Base-by-base conservation (phyloP, 768 basidiomycete genomes). In the Amyloporia xantha region DNA sequence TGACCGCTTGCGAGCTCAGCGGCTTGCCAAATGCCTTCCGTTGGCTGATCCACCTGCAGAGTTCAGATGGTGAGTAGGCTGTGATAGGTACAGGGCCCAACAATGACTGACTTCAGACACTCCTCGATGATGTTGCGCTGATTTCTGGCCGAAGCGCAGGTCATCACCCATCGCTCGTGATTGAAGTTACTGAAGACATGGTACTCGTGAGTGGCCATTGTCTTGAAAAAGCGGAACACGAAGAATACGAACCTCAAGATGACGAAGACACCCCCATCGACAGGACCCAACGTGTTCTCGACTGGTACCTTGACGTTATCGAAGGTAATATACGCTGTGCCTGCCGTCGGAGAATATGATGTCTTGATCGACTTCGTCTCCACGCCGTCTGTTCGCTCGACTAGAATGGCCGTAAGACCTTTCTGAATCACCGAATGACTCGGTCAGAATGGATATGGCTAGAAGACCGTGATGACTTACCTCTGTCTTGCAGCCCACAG, bases 151-250 rank as follows among this genome's bases (percentile, higher is more conserved):
- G 78, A 81, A 26, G 77, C 71, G 57, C 87, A 88, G 62, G 78
- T 80, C 86, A 93, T 93, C 23, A 89, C 87, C 91, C 89, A 94
- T 55, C 87, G 84, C 62, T 93, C 92, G 65, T 94, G 91, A 63
- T 95, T 95, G 71, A 95, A 96, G 69, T 95, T 97, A 54, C 86
- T 66, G 71, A 23, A 70, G 64, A 64, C 11, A 26, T 42, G 41
- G 17, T 25, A 17, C 10, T 13, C 3, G n/a, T 35, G 17, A 73
- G 26, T 23, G 33, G 74, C n/a, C n/a, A n/a, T 68, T 27, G 30
- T 35, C 30, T 5, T 27, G 2, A 39, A 27, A 25, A 5, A 35
- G 4, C 10, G 13, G 10, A 28, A 2, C 17, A 26, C 19, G 40
- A 2, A n/a, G 7, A 23, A 9, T 28, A 17, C 52, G 7, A 41